Evolutionary conservation across 2,329 filamentous ascomycete genomes (phyloP).

Genomic region (Ilyonectria sp.): DNA sequence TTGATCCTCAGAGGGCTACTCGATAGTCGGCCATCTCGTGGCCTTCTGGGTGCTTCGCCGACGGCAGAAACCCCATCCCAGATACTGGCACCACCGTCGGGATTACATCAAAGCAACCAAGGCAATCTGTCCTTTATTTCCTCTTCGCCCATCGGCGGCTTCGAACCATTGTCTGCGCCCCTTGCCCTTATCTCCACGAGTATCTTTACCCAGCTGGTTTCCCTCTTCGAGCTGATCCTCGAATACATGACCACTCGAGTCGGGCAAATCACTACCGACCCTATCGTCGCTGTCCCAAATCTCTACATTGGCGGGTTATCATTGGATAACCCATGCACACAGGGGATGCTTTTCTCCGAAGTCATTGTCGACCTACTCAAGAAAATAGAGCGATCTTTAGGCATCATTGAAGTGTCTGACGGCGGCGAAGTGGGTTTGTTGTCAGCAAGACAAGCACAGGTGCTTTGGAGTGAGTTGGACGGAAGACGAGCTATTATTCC

Average conservation of each 20-base stretch:
- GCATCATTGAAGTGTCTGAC: neutral
- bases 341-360: conserved; percentile 2
- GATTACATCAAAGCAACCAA: neutral
- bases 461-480: conserved; percentile 7
- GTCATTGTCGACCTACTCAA: neutral
- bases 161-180: neutral
- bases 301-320: neutral
- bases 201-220: neutral
- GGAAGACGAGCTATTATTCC: neutral
- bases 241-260: neutral
- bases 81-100: neutral
- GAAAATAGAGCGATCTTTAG: neutral
- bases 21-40: neutral
- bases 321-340: neutral
- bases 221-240: neutral
- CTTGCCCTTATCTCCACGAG: neutral
- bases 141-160: neutral
- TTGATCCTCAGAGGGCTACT: neutral
- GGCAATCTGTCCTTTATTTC: neutral
- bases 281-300: neutral
- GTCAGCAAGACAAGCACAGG: neutral
- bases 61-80: neutral
- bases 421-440: neutral
- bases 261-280: neutral
- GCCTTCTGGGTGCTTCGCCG: neutral